Evolutionary conservation across 2,329 filamentous ascomycete species (phyloP).

Genomic region (Fusarium begoniae): DNA sequence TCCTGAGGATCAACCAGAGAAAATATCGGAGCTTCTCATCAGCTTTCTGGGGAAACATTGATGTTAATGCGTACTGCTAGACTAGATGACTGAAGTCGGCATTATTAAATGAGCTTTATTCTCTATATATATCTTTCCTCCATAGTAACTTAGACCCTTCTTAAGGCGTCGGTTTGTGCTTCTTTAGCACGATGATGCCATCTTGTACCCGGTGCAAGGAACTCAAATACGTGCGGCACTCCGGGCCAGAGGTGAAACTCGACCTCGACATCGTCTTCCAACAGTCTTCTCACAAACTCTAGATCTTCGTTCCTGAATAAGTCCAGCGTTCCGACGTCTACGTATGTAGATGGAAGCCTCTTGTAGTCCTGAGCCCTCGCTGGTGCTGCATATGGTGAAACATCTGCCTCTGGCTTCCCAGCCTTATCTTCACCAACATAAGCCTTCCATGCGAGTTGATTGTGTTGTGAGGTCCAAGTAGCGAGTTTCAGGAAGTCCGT

Average conservation of each 20-base stretch:
- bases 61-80: not conserved
- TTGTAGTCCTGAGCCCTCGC: constrained; percentile 20
- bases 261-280: constrained; percentile 33
- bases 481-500: constrained; percentile 14
- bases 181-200: constrained; percentile 20
- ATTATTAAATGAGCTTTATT: no score
- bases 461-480: constrained; percentile 15
- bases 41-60: constrained; percentile 14
- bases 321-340: constrained; percentile 34
- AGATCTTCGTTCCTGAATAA: constrained; percentile 32
- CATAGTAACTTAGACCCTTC: not conserved
- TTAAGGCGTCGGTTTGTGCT: constrained; percentile 19
- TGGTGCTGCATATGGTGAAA: constrained; percentile 32
- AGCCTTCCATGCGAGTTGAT: constrained; percentile 22
- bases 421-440: constrained; percentile 36
- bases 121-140: not conserved
- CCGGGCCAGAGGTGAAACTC: constrained; percentile 39
- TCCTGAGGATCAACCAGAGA: constrained; percentile 42
- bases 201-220: constrained; percentile 19
- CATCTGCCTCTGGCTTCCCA: constrained; percentile 9
- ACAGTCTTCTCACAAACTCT: constrained; percentile 29
- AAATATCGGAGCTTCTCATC: constrained; percentile 22
- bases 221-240: constrained; percentile 36
- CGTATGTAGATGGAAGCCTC: constrained; percentile 24
- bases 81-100: not conserved